Percentiles rank a stretch among this genome's conserved stretches.
phyloP scores from a whole-genome alignment of 257 asterid species.

The Rubia yunnanensis region DNA sequence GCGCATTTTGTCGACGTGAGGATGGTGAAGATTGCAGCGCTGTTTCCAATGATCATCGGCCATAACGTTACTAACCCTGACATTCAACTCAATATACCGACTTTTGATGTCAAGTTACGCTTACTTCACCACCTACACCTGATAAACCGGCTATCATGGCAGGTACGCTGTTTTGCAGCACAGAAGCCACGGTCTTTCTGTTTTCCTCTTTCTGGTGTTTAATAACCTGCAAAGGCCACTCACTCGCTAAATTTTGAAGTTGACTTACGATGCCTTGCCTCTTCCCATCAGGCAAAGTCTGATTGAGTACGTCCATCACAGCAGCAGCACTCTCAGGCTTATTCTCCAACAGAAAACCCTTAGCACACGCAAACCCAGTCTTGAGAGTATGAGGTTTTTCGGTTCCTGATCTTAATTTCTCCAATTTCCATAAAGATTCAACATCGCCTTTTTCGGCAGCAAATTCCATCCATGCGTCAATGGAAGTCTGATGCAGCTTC shows the following conservation, averaged over 20 bases:
- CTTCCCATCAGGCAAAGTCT: conserved; percentile 41
- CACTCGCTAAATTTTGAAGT: conserved; percentile 64
- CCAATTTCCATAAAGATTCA: conserved; percentile 75
- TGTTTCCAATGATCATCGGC: no score
- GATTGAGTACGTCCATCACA: conserved; percentile 48
- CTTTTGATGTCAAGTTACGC: conserved; percentile 30
- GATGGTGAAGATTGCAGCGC: not conserved
- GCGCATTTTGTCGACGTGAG: not conserved
- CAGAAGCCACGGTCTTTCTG: conserved; percentile 42
- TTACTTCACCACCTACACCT: conserved; percentile 45
- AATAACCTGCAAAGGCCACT: conserved; percentile 69
- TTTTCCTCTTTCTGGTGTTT: conserved; percentile 44
- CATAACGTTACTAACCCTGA: no score
- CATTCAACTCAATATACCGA: conserved; percentile 27
- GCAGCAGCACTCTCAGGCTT: conserved; percentile 77
- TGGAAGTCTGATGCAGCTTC: conserved; percentile 54
- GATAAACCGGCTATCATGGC: conserved; percentile 40
- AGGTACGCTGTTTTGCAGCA: conserved; percentile 41
- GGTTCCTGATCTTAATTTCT: conserved; percentile 63
- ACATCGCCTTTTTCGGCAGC: conserved; percentile 74
- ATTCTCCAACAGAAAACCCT: conserved; percentile 77
- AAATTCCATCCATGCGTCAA: conserved; percentile 83
- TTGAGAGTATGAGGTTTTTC: conserved; percentile 61
- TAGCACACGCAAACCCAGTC: conserved; percentile 90
- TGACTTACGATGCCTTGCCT: conserved; percentile 40